These are phyloP conservation scores for Chloranthus sessilifolius DNA, from an alignment of 164 flowering plant genomes.

Conservation along the genomic window DNA sequence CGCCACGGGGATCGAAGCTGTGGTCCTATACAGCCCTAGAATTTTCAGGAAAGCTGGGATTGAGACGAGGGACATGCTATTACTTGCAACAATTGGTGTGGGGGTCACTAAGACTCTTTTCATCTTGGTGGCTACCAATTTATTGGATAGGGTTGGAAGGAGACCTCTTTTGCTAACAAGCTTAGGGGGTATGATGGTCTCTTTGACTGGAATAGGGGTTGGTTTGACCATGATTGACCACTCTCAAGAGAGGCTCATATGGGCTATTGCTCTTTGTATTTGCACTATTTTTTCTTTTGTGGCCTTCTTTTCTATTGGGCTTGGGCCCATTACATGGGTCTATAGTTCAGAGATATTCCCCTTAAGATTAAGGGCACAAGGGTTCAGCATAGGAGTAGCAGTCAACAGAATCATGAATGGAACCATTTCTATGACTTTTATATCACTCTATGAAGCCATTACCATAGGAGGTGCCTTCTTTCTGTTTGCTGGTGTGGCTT, in stretches of 20 bases:
- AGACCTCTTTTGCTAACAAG: constrained; percentile 52
- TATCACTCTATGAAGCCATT: constrained; percentile 44
- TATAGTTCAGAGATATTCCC: constrained; percentile 75
- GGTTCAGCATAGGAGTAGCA: constrained; percentile 44
- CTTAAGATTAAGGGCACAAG: constrained; percentile 55
- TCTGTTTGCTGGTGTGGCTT: constrained; percentile 36
- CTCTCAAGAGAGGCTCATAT: constrained; percentile 19
- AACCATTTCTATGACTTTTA: constrained; percentile 43
- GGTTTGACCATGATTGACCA: constrained; percentile 37
- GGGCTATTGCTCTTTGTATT: constrained; percentile 46
- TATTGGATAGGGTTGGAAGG: constrained; percentile 45
- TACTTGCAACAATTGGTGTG: constrained; percentile 56
- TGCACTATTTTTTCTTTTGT: constrained; percentile 32
- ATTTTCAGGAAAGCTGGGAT: constrained; percentile 62
- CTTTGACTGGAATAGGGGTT: constrained; percentile 29
- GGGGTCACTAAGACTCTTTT: constrained; percentile 47
- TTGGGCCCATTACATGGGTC: constrained; percentile 83
- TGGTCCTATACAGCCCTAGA: constrained; percentile 59
- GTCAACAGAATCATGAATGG: constrained; percentile 57
- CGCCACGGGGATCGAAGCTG: constrained; percentile 59
- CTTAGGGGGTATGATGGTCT: constrained; percentile 51
- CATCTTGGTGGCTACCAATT: constrained; percentile 46
- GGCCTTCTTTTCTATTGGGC: constrained; percentile 56
- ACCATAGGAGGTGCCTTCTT: constrained; percentile 58
- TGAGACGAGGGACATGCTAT: constrained; percentile 10